Evolutionary conservation across 2,329 filamentous ascomycete species (phyloP), one percentile per base, ranked within the genome.

Genomic region (Alternaria alternata): DNA sequence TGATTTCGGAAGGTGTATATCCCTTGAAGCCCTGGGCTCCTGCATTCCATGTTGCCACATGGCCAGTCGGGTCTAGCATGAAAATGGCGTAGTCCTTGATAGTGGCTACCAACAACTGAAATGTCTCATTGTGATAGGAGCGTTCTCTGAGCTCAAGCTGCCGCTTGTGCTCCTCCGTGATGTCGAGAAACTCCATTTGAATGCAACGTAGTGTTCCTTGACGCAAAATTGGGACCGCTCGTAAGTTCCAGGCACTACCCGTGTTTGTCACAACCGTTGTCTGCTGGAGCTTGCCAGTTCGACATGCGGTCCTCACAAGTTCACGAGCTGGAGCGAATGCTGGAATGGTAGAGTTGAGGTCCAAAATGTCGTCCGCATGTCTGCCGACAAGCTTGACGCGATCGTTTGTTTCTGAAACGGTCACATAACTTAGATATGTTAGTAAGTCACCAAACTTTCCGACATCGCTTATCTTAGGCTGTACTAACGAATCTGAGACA

Each of bases 21-120:
- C 85, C 85, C 68, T 88, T 88, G 64, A 87, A 80, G 12, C 84
- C 73, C 51, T 84, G 78, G 0, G 86, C 86, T 2, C 86, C 86
- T 0, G 80, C 77, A 63, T 88, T 88, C 86, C 86, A 88, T 0
- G 86, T 87, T 1, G 81, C 81, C 16, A 88, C 81, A 65, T 83
- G 77, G n/a, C 86, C 86, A 4, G 78, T 74, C 0, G 84, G 81
- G 53, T 88, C 85, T 28, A 88, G 80, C 77, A 88, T 84, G 68
- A 88, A 89, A 61, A 89, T 89, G 58, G 86, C 86, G 66, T 88
- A 88, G 62, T 88, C 85, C 73, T 85, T 87, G 66, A 88, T 85
- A 0, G 83, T 85, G 63, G 89, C 84, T 36, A 89, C 81, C 32
- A 90, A 69, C 39, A 88, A 85, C n/a, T 85, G 85, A 69, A 88